phyloP scores from a whole-genome alignment of 495 filamentous ascomycete genomes.

The Hyaloscypha variabilis region DNA sequence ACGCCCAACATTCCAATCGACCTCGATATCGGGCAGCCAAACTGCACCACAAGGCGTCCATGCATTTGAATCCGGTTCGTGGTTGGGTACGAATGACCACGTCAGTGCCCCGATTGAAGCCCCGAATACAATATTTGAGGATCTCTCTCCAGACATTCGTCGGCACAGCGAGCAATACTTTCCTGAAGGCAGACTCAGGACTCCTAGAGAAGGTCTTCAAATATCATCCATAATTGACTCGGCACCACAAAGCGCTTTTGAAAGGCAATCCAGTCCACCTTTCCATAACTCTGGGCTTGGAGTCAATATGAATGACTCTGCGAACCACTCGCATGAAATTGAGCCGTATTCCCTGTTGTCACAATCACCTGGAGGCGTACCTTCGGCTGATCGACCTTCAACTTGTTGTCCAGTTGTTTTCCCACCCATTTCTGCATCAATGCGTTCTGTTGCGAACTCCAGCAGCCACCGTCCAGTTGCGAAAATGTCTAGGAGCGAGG shows the following conservation, averaged over 20 bases:
- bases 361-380: not conserved
- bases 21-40: not conserved
- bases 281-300: no score
- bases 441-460: not conserved
- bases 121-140: not conserved
- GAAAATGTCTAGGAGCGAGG: conserved; percentile 13
- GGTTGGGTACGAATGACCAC: conserved; percentile 3
- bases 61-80: conserved; percentile 1
- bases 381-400: conserved; percentile 5
- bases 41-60: not conserved
- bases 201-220: not conserved
- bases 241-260: conserved; percentile 2
- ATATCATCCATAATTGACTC: conserved; percentile 5
- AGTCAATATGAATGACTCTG: not conserved
- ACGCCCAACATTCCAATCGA: no score
- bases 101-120: conserved; percentile 11
- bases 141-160: conserved; percentile 1
- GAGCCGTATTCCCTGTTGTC: not conserved
- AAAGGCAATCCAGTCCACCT: no score
- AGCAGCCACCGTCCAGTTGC: no score
- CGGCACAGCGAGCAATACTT: conserved; percentile 7
- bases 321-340: not conserved
- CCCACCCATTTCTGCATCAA: not conserved
- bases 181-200: not conserved
- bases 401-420: conserved; percentile 9